Evolutionary conservation across 345 rosid genomes (phyloP), one percentile per base, ranked within the genome.

Genomic region (Aurinia saxatilis): DNA sequence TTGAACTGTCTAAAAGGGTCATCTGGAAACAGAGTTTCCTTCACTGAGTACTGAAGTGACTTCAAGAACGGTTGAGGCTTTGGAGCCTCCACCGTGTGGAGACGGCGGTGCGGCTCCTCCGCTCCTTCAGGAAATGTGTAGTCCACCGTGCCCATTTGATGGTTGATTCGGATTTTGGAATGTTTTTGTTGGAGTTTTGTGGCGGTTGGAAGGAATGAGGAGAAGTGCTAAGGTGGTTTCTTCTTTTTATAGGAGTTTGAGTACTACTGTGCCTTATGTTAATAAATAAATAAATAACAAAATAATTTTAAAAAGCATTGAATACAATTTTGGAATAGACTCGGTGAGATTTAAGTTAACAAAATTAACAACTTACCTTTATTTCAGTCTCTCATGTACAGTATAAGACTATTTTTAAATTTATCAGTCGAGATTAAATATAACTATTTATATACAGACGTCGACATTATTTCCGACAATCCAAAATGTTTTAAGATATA

Each of bases 1-100:
- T 82, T 83, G 81, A 93, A 84, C 61, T 87, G 97, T 40, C 82
- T 73, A 27, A 93, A 76, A 7, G 97, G 99, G 69, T 93, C 97
- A 49, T 90, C 99, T 0, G 97, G 99, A 69, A 93, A 87, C 68
- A 87, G 68, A 27, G 97, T 90, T 74, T 93, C 99, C 49, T 80
- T 87, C 34, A 93, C 70, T 70, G 71, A 78, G 34, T 81, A 57
- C 65, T 71, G 71, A 14, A 93, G 73, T n/a, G 97, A 82, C 67
- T 73, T 68, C 27, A 83, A 33, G 71, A 87, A 87, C 2, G 99
- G 89, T 39, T 83, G 87, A 13, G 95, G 50, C 34, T 84, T 78
- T 7, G 97, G 99, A 71, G 90, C 71, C 21, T 81, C 76, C 13
- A 90, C 92, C 39, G 75, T 71, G 63, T 55, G 85, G 5, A 67